These are phyloP conservation scores for Alnus glutinosa DNA, from an alignment of 306 rosid species.

Conservation along the genomic window DNA sequence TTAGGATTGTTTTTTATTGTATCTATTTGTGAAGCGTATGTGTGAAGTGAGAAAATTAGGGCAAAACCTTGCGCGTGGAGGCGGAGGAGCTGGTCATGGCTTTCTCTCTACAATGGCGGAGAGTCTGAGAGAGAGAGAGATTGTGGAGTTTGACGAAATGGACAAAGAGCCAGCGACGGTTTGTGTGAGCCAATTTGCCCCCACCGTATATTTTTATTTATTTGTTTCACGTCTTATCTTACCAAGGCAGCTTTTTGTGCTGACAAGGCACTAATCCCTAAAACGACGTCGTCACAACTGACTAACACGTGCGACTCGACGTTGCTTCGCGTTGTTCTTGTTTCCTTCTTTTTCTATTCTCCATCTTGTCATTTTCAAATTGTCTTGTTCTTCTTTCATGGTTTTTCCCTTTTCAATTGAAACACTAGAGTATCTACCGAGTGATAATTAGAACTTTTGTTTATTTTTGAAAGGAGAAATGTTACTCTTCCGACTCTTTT, in stretches of 20 bases:
- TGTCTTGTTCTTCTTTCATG: too few species aligned
- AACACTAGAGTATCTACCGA: too few species aligned
- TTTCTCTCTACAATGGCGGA: conserved; percentile 29
- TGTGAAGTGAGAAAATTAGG: conserved; percentile 11
- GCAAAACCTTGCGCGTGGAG: conserved; percentile 79
- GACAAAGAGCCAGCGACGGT: conserved; percentile 41
- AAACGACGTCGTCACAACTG: neutral
- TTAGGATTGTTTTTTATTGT: neutral
- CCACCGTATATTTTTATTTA: conserved; percentile 19
- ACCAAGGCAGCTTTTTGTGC: neutral
- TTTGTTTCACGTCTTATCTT: conserved; percentile 1
- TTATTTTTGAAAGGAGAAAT: too few species aligned
- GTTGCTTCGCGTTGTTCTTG: neutral
- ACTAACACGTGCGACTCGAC: neutral
- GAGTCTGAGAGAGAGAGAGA: conserved; percentile 26
- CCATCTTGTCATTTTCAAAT: too few species aligned
- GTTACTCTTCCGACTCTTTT: too few species aligned
- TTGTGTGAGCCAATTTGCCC: conserved; percentile 22
- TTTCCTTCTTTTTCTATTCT: too few species aligned
- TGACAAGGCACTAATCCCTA: neutral
- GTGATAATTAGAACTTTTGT: too few species aligned
- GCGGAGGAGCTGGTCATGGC: conserved; percentile 96
- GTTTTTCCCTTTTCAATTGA: too few species aligned
- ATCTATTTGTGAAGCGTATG: neutral
- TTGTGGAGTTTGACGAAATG: conserved; percentile 41